Base-by-base conservation (phyloP, 2,329 filamentous ascomycete species). In the Atkinsonella texensis region DNA sequence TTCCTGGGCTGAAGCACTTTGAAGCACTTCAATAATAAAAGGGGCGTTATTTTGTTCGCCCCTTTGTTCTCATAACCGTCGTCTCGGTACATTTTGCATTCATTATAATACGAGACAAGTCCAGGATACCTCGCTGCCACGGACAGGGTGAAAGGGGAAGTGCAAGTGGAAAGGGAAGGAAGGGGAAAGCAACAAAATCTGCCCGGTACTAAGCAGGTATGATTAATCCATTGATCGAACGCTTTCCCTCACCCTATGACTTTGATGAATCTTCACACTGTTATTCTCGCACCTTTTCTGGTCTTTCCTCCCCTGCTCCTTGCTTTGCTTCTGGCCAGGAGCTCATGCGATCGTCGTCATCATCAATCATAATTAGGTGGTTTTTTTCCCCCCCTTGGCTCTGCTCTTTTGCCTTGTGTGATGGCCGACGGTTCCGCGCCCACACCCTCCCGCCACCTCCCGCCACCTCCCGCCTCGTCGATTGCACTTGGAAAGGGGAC, bases 341-440 rank as follows among this genome's bases (percentile, higher is more conserved):
- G 33, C 31, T 47, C 17, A 31, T 48, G 10, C 31, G 9, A 10
- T 13, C 15, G 20, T 41, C 23, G 23, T 20, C 6, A 18, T 32
- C n/a, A 31, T 12, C 8, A 48, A 4, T 35, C 40, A 40, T 38
- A 5, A 6, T 28, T 28, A 28, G 4, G 28, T 5, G 4, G 28
- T 28, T 28, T 28, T 28, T 8, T 8, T 28, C 28, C 49, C 7
- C 4, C 4, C 28, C 49, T 50, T 50, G 49, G 49, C 33, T 40
- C 23, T 40, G 33, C 23, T 13, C 35, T 15, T 42, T 40, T 50
- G 35, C 33, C 49, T 45, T 46, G 42, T n/a, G 40, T 40, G 40
- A 42, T 50, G 49, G 48, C 52, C 45, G 52, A 51, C 49, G 45
- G 38, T 48, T 53, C 52, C 49, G 49, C 40, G 45, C 46, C 15